phyloP scores from a whole-genome alignment of 768 basidiomycete species.

The Neoboletus brunneissimus region DNA sequence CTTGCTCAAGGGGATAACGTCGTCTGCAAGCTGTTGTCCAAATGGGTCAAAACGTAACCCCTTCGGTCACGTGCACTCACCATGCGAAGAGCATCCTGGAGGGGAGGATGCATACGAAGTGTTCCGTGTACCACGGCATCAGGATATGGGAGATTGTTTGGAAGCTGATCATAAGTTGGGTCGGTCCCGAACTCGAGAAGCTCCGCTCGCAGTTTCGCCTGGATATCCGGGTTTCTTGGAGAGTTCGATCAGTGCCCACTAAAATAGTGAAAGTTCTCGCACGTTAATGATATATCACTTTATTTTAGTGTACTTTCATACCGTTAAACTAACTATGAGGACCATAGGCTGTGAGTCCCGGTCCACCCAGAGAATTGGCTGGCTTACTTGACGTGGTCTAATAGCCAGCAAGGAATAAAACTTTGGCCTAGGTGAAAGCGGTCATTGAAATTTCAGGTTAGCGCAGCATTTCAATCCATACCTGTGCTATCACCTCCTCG shows the following conservation, averaged over 20 bases:
- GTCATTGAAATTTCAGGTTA: not conserved
- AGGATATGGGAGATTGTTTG: conserved; percentile 50
- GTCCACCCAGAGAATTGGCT: not conserved
- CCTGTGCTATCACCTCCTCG: conserved; percentile 41
- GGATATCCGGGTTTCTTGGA: conserved; percentile 42
- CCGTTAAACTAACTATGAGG: conserved; percentile 12
- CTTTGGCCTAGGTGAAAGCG: conserved; percentile 30
- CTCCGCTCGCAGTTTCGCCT: conserved; percentile 49
- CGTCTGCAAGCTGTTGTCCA: conserved; percentile 44
- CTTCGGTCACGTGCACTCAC: not conserved
- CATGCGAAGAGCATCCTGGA: conserved; percentile 24
- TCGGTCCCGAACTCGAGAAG: conserved; percentile 43
- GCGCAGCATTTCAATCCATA: not conserved
- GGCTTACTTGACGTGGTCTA: conserved; percentile 39
- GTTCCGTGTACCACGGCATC: conserved; percentile 50
- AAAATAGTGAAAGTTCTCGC: not conserved
- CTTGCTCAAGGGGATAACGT: conserved; percentile 53
- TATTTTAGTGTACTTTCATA: not conserved
- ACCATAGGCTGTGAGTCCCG: not conserved
- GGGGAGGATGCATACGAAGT: conserved; percentile 44
- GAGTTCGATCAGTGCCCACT: conserved; percentile 60
- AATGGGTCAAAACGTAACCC: not conserved
- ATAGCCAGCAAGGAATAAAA: conserved; percentile 39
- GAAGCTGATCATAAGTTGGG: conserved; percentile 55
- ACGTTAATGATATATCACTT: not conserved